phyloP scores from a whole-genome alignment of 805 yeast genomes.

The Suhomyces pyralidae region DNA sequence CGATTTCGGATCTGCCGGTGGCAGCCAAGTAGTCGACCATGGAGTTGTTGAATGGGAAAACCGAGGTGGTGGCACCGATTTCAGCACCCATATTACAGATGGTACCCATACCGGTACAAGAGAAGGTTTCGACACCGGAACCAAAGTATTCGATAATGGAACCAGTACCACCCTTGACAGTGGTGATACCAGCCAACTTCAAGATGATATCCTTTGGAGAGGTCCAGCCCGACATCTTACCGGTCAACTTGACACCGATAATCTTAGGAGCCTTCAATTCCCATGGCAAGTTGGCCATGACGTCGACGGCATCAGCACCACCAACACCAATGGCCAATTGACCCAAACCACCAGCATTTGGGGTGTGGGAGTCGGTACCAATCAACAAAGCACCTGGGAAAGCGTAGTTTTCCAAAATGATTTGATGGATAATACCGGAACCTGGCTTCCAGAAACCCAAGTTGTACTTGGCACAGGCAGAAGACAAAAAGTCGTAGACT shows the following conservation, averaged over 20 bases:
- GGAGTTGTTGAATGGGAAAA: constrained; percentile 87
- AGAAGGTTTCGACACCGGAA: constrained; percentile 81
- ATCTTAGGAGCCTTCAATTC: constrained; percentile 96
- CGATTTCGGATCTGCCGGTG: constrained; percentile 80
- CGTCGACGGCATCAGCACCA: constrained; percentile 99
- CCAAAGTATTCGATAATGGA: constrained; percentile 95
- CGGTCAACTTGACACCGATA: constrained; percentile 90
- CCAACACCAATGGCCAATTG: constrained; percentile 98
- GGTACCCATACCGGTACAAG: constrained; percentile 99
- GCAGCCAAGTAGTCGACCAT: constrained; percentile 77
- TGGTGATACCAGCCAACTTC: constrained; percentile 83
- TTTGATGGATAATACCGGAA: constrained; percentile 97
- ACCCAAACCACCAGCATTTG: constrained; percentile 98
- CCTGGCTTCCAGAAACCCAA: constrained; percentile 99
- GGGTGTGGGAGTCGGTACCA: constrained; percentile 98
- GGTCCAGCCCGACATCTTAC: constrained; percentile 87
- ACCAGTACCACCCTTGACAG: constrained; percentile 99
- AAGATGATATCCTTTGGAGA: constrained; percentile 97
- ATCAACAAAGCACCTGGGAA: constrained; percentile 96
- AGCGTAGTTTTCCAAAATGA: constrained; percentile 92
- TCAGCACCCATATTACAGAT: constrained; percentile 99
- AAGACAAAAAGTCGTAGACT: constrained; percentile 84
- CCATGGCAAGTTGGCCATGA: constrained; percentile 96
- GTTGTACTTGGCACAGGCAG: constrained; percentile 92
- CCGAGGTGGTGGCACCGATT: constrained; percentile 97